Conservation (phyloP, 2,329 filamentous ascomycete genomes). For the Fonsecaea nubica region DNA sequence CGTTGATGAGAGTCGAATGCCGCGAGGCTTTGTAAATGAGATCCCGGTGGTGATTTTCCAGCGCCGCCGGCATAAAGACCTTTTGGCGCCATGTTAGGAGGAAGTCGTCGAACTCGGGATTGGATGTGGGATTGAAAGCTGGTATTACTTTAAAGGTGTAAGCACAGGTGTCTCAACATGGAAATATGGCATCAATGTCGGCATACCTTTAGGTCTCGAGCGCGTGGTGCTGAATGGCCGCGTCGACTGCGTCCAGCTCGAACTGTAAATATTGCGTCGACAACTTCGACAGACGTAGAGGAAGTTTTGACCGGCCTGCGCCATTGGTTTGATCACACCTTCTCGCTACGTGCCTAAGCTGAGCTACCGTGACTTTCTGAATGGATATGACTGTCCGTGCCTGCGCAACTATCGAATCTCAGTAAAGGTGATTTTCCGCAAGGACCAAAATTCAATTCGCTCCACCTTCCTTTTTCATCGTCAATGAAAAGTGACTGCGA, state of each 20-base stretch:
- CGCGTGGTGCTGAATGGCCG: conserved; percentile 37
- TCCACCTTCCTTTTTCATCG: conserved; percentile 10
- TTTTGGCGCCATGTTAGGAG: conserved; percentile 52
- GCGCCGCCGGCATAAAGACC: conserved; percentile 52
- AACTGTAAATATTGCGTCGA: conserved; percentile 37
- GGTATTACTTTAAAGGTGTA: conserved; percentile 45
- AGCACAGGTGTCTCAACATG: neutral
- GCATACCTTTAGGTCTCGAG: conserved; percentile 31
- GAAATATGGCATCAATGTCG: neutral
- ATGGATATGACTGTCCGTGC: neutral
- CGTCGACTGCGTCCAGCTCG: conserved; percentile 32
- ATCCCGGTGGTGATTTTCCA: conserved; percentile 47
- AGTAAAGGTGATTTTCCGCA: conserved; percentile 11
- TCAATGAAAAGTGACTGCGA: conserved; percentile 1
- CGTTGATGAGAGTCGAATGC: conserved; percentile 46
- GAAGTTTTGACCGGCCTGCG: conserved; percentile 48
- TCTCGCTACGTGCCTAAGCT: neutral
- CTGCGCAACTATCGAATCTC: conserved; percentile 1
- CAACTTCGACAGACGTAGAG: conserved; percentile 48
- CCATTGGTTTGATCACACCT: conserved; percentile 40
- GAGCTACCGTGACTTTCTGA: neutral
- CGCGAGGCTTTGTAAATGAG: conserved; percentile 50
- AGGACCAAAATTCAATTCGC: conserved; percentile 5
- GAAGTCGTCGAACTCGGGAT: conserved; percentile 50
- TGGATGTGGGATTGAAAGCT: conserved; percentile 49